Conservation (phyloP, 345 rosid species). For the sweet orange (Citrus sinensis) region DNA sequence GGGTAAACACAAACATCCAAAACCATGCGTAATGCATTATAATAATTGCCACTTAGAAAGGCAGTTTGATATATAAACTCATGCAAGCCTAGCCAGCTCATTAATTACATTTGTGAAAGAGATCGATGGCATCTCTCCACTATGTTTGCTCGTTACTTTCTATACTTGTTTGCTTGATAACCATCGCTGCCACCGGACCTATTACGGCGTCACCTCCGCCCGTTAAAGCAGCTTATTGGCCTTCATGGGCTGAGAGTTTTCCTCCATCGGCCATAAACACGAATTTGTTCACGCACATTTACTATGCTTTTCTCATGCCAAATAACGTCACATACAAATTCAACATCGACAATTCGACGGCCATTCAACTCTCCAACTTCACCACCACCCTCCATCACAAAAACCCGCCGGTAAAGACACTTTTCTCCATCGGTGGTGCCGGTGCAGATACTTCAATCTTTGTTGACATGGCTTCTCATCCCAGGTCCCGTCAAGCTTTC, state of each 20-base stretch:
- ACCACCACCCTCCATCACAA: constrained; percentile 40
- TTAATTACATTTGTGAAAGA: no score
- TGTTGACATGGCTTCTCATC: constrained; percentile 33
- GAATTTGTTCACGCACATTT: constrained; percentile 48
- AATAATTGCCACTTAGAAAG: background rate
- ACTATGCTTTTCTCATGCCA: constrained; percentile 56
- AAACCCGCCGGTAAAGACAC: constrained; percentile 39
- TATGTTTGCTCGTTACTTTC: background rate
- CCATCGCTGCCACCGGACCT: background rate
- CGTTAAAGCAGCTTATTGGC: constrained; percentile 51
- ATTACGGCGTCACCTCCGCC: constrained; percentile 22
- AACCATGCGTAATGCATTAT: background rate
- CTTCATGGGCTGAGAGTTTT: constrained; percentile 35
- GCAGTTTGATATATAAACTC: background rate
- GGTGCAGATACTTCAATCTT: constrained; percentile 18
- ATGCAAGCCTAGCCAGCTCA: background rate
- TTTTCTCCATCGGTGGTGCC: constrained; percentile 47
- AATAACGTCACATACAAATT: constrained; percentile 34
- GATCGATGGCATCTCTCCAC: constrained; percentile 10
- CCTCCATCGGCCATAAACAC: constrained; percentile 51
- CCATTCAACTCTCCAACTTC: constrained; percentile 32
- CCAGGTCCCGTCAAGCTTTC: constrained; percentile 30
- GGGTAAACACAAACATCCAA: background rate
- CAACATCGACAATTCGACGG: constrained; percentile 16
- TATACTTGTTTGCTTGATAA: constrained; percentile 1